phyloP scores from a whole-genome alignment of 208 protist species.

The Crithidia mellificae region DNA sequence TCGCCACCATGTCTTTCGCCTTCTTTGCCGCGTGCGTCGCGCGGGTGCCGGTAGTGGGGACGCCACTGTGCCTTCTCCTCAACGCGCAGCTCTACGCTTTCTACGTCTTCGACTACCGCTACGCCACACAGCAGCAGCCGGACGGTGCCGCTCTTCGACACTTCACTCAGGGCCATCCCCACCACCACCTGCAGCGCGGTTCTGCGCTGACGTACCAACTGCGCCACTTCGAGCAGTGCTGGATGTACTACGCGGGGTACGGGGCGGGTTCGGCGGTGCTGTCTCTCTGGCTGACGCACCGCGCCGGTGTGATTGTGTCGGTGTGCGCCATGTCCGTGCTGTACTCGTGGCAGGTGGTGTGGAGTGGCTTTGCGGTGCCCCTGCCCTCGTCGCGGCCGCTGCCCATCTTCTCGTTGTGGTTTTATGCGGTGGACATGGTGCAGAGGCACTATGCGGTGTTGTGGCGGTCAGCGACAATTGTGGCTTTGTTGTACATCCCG shows the following conservation, averaged over 20 bases:
- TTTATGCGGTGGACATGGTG: slow-evolving; percentile 37
- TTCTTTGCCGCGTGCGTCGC: slow-evolving; percentile 26
- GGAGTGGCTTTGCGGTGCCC: slow-evolving; percentile 45
- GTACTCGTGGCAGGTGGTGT: slow-evolving; percentile 61
- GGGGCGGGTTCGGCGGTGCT: slow-evolving; percentile 44
- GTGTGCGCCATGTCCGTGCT: slow-evolving; percentile 51
- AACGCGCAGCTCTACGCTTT: slow-evolving; percentile 71
- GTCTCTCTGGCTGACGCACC: slow-evolving; percentile 32
- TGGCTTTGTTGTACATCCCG: slow-evolving; percentile 26
- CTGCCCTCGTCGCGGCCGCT: slow-evolving; percentile 38
- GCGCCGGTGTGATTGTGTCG: slow-evolving; percentile 36
- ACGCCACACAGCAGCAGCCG: slow-evolving; percentile 38
- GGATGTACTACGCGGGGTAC: slow-evolving; percentile 69
- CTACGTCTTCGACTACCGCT: slow-evolving; percentile 79
- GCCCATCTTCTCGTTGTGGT: slow-evolving; percentile 54
- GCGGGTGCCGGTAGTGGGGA: slow-evolving; percentile 22
- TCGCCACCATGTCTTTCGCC: slow-evolving; percentile 60
- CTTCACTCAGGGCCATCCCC: no score
- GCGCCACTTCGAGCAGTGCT: slow-evolving; percentile 59
- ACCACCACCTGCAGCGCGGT: slow-evolving; percentile 5
- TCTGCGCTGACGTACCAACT: slow-evolving; percentile 41
- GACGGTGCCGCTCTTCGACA: not conserved
- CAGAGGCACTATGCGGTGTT: slow-evolving; percentile 31
- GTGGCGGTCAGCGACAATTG: slow-evolving; percentile 23
- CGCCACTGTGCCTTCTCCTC: slow-evolving; percentile 37